A percentile compares a stretch with the other conserved stretches of the same genome.
phyloP scores from a whole-genome alignment of 2,329 filamentous ascomycete genomes.

The Pseudogymnoascus destructans region DNA sequence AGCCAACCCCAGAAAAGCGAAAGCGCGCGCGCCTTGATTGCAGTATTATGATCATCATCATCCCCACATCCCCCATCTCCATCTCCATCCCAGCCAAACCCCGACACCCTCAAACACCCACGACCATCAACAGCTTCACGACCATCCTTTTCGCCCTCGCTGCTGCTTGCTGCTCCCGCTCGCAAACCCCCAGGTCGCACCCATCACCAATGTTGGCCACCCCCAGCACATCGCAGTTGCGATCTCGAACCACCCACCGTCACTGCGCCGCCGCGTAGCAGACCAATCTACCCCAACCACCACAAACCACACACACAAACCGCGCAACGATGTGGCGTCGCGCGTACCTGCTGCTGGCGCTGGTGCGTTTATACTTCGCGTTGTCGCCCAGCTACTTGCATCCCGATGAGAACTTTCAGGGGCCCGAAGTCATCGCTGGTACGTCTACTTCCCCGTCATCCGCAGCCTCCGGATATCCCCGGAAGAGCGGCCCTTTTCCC shows the following conservation, averaged over 20 bases:
- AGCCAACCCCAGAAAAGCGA: neutral
- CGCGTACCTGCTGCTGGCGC: slow-evolving; percentile 69
- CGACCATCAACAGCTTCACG: neutral
- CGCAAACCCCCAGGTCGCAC: neutral
- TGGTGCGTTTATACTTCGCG: slow-evolving; percentile 87
- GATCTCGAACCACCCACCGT: neutral
- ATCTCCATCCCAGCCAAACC: neutral
- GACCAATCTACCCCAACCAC: neutral
- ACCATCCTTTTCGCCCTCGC: neutral
- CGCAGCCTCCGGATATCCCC: neutral
- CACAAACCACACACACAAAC: neutral
- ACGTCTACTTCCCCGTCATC: slow-evolving; percentile 28
- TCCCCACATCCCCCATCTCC: neutral
- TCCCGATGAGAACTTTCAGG: slow-evolving; percentile 98
- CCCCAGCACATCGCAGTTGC: neutral
- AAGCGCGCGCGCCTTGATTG: neutral
- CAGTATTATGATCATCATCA: neutral
- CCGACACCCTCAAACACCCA: neutral
- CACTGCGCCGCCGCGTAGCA: neutral
- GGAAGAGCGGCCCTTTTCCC: neutral
- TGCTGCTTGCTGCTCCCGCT: neutral
- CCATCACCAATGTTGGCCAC: neutral
- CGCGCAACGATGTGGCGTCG: slow-evolving; percentile 68
- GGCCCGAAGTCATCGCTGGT: slow-evolving; percentile 95
- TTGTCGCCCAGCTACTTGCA: slow-evolving; percentile 92